phyloP scores from a whole-genome alignment of 2,329 filamentous ascomycete species.

The Piedraia hortae region DNA sequence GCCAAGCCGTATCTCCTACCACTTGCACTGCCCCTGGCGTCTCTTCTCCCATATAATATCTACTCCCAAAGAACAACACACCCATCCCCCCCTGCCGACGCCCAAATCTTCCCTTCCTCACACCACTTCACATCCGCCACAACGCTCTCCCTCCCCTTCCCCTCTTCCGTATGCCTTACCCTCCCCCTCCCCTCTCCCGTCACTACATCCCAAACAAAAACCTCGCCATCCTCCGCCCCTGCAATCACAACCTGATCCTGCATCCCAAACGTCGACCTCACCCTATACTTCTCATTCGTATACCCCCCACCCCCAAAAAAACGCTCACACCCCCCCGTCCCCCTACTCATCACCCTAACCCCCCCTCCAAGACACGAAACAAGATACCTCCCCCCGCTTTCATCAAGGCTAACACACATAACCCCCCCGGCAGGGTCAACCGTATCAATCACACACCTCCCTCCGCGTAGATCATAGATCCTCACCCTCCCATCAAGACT shows the following conservation, averaged over 20 bases:
- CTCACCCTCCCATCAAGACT: slow-evolving; percentile 67
- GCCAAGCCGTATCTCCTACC: too few species aligned
- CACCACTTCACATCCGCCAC: slow-evolving; percentile 23
- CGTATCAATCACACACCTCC: slow-evolving; percentile 42
- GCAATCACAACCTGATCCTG: slow-evolving; percentile 53
- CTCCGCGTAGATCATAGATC: slow-evolving; percentile 59
- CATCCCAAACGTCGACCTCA: slow-evolving; percentile 47
- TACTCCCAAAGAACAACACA: slow-evolving; percentile 13
- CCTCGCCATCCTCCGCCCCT: slow-evolving; percentile 49
- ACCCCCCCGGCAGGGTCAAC: slow-evolving; percentile 23
- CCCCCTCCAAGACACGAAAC: slow-evolving; percentile 50
- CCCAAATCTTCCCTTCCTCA: slow-evolving; percentile 19
- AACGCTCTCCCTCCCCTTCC: slow-evolving; percentile 16
- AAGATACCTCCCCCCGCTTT: slow-evolving; percentile 46
- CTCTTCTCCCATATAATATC: too few species aligned
- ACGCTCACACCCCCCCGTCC: slow-evolving; percentile 43
- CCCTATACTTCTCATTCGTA: slow-evolving; percentile 41
- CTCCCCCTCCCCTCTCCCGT: slow-evolving; percentile 37
- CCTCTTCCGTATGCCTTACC: slow-evolving; percentile 21
- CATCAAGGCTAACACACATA: slow-evolving; percentile 45
- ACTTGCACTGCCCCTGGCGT: too few species aligned
- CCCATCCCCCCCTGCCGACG: slow-evolving; percentile 23
- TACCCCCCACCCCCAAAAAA: slow-evolving; percentile 32
- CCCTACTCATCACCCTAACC: slow-evolving; percentile 55
- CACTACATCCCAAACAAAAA: slow-evolving; percentile 66